phyloP scores from a whole-genome alignment of 2,329 filamentous ascomycete genomes.

The Ceratocystis huliohia region DNA sequence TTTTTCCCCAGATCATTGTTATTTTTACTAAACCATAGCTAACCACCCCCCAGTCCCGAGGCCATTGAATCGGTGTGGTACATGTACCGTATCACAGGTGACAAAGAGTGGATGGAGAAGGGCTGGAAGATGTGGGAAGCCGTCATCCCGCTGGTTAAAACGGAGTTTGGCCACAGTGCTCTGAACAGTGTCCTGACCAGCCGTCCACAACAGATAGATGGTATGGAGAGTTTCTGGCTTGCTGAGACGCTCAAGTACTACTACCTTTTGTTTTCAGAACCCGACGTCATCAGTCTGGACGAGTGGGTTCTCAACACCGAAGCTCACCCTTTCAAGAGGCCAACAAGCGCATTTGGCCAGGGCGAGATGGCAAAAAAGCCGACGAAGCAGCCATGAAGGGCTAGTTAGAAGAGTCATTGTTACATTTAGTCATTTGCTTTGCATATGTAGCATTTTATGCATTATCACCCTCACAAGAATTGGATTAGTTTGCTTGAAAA shows the following conservation, averaged over 20 bases:
- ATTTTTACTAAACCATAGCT: not conserved
- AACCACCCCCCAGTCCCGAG: conserved; percentile 48
- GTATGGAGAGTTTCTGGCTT: conserved; percentile 84
- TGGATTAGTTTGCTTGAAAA: not conserved
- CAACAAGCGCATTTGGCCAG: conserved; percentile 25
- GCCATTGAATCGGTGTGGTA: conserved; percentile 82
- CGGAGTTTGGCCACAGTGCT: conserved; percentile 56
- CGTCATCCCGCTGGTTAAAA: conserved; percentile 53
- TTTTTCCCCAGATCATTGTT: not conserved
- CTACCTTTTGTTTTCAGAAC: conserved; percentile 63
- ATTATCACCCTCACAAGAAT: not conserved
- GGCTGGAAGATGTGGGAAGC: conserved; percentile 78
- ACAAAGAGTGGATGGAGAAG: conserved; percentile 59
- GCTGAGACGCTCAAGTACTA: conserved; percentile 90
- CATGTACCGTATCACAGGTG: conserved; percentile 80
- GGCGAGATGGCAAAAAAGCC: conserved; percentile 14
- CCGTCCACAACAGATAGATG: conserved; percentile 38
- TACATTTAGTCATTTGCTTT: conserved; percentile 3
- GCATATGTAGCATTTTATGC: conserved; percentile 6
- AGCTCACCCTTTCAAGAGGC: conserved; percentile 45
- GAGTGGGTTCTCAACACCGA: conserved; percentile 56
- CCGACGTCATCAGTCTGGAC: conserved; percentile 52
- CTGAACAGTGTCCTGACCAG: conserved; percentile 47
- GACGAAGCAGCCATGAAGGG: not conserved
- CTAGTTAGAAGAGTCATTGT: not conserved